Conservation (phyloP, 208 protist genomes). For the Crithidia fasciculata region DNA sequence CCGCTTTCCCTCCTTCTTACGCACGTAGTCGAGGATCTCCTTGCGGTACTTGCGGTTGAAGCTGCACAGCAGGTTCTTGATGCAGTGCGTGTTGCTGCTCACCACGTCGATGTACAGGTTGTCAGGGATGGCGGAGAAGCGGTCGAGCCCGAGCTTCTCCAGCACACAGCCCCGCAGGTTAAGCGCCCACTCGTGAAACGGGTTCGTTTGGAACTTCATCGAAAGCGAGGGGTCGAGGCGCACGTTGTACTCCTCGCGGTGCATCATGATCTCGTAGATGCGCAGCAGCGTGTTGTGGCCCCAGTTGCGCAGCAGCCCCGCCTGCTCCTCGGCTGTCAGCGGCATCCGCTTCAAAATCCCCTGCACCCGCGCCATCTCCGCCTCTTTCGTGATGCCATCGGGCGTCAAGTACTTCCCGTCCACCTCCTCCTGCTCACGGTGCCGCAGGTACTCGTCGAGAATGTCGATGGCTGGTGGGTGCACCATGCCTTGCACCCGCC, state of each 20-base stretch:
- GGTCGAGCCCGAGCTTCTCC: slow-evolving; percentile 70
- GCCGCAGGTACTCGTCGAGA: slow-evolving; percentile 73
- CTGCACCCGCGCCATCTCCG: slow-evolving; percentile 57
- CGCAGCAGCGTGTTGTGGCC: slow-evolving; percentile 58
- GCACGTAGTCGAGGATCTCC: slow-evolving; percentile 64
- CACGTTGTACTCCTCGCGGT: slow-evolving; percentile 91
- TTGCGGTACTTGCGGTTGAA: slow-evolving; percentile 79
- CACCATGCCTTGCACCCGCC: slow-evolving; percentile 82
- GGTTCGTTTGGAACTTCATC: slow-evolving; percentile 81
- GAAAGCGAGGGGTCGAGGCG: slow-evolving; percentile 84
- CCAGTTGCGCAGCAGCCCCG: slow-evolving; percentile 76
- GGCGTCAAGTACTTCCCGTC: slow-evolving; percentile 29
- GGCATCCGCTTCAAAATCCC: slow-evolving; percentile 67
- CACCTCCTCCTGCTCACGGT: slow-evolving; percentile 53
- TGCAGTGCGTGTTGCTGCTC: slow-evolving; percentile 93
- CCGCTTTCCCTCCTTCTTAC: slow-evolving; percentile 40
- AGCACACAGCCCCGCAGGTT: slow-evolving; percentile 78
- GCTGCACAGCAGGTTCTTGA: slow-evolving; percentile 86
- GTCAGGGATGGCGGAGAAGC: slow-evolving; percentile 53
- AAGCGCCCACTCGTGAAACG: slow-evolving; percentile 87
- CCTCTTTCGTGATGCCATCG: slow-evolving; percentile 34
- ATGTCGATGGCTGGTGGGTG: slow-evolving; percentile 85
- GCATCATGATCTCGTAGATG: slow-evolving; percentile 92
- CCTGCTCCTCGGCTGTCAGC: slow-evolving; percentile 64
- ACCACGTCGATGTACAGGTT: slow-evolving; percentile 86